These are phyloP conservation scores for Firmiana major DNA, from an alignment of 345 rosid genomes.

Conservation along the genomic window DNA sequence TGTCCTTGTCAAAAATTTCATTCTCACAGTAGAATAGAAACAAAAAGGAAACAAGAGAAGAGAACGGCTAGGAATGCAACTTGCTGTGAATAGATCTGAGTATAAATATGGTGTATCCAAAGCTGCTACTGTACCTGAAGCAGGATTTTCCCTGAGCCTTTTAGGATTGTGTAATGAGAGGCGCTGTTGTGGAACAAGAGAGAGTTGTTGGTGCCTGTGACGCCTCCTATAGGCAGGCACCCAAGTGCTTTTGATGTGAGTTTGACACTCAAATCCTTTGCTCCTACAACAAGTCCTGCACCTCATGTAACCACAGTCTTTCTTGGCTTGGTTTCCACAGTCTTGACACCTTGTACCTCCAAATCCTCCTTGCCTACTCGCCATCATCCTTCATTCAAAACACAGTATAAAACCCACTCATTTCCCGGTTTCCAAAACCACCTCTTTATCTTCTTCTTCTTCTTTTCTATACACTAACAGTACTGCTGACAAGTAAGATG, in stretches of 20 bases:
- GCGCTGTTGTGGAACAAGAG: slow-evolving; percentile 14
- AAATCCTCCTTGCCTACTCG: slow-evolving; percentile 12
- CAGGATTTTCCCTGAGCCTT: slow-evolving; percentile 23
- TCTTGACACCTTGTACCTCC: slow-evolving; percentile 56
- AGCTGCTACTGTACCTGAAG: slow-evolving; percentile 8
- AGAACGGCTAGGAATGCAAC: background rate
- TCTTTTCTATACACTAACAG: background rate
- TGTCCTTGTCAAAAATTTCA: background rate
- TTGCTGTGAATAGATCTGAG: background rate
- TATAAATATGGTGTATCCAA: background rate
- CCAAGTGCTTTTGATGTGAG: slow-evolving; percentile 75
- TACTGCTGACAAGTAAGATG: background rate
- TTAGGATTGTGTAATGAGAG: slow-evolving; percentile 26
- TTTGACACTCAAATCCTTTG: slow-evolving; percentile 51
- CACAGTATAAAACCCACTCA: background rate
- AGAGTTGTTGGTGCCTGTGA: slow-evolving; percentile 13
- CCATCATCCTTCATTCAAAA: slow-evolving; percentile 15
- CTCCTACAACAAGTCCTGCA: slow-evolving; percentile 65
- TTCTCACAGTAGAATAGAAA: background rate
- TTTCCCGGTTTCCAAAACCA: background rate
- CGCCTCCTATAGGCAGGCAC: slow-evolving; percentile 52
- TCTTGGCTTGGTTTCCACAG: slow-evolving; percentile 73
- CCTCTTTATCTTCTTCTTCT: background rate
- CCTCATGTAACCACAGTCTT: slow-evolving; percentile 47
- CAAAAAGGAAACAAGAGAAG: background rate